These are phyloP conservation scores for Xylaria multiplex DNA, from an alignment of 2,329 filamentous ascomycete genomes.

Conservation along the genomic window DNA sequence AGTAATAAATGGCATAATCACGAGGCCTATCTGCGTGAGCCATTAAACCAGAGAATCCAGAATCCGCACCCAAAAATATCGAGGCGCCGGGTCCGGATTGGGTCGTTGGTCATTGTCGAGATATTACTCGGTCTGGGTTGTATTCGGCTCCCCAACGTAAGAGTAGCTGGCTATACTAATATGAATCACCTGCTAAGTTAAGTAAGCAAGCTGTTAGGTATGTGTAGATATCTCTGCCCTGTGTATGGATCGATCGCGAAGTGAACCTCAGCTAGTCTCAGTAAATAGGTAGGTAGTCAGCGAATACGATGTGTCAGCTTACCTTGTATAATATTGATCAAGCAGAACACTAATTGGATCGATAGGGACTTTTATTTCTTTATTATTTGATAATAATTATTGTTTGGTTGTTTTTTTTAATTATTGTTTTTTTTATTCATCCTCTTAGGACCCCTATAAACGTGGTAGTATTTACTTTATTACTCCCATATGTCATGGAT, in stretches of 20 bases:
- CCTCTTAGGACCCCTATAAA: neutral
- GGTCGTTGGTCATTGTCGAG: slow-evolving; percentile 6
- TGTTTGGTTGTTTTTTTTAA: no score
- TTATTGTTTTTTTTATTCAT: no score
- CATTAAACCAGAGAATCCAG: neutral
- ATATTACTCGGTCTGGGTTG: neutral
- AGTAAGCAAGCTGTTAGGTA: slow-evolving; percentile 17
- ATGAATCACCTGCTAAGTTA: slow-evolving; percentile 24
- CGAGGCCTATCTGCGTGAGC: slow-evolving; percentile 13
- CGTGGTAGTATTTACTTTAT: neutral
- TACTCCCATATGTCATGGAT: neutral
- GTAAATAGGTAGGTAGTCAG: slow-evolving; percentile 4
- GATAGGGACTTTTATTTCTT: neutral
- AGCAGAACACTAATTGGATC: neutral
- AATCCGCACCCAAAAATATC: slow-evolving; percentile 1
- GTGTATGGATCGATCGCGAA: slow-evolving; percentile 10
- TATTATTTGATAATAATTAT: no score
- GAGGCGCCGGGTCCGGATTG: slow-evolving; percentile 12
- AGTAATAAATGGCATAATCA: slow-evolving; percentile 3
- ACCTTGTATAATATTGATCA: neutral
- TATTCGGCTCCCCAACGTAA: slow-evolving; percentile 10
- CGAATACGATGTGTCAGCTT: slow-evolving; percentile 10
- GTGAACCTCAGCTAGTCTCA: neutral
- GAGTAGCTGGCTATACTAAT: no score
- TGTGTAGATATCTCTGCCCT: neutral